Evolutionary conservation across 495 filamentous ascomycete species (phyloP).

Genomic region (Neurospora sp.): DNA sequence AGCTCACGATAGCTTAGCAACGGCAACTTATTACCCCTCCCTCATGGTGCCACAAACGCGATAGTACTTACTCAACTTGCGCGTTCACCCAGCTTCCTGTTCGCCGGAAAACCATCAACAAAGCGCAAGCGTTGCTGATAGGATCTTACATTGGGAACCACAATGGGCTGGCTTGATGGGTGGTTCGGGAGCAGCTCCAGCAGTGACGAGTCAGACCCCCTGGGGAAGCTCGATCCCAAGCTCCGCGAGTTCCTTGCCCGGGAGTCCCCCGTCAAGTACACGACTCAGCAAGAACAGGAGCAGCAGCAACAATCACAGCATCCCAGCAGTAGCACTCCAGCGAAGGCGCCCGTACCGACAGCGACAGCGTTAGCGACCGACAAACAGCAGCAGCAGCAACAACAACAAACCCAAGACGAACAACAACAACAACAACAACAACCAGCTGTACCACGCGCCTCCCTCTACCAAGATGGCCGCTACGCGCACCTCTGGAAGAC

Average conservation of each 20-base stretch:
- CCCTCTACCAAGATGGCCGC: conserved; percentile 61
- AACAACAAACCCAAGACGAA: not conserved
- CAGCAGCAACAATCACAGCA: conserved; percentile 4
- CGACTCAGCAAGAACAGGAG: conserved; percentile 13
- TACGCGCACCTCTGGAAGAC: conserved; percentile 91
- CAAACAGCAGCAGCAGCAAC: not conserved
- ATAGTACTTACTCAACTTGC: not conserved
- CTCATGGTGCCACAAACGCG: not conserved
- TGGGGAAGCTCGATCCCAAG: conserved; percentile 72
- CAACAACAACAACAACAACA: not conserved
- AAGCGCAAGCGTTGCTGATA: not conserved
- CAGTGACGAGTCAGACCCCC: conserved; percentile 49
- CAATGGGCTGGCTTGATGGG: conserved; percentile 63
- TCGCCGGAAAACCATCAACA: not conserved
- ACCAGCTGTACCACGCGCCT: conserved; percentile 22
- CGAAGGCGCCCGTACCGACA: not conserved
- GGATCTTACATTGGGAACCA: not conserved
- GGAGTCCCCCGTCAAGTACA: conserved; percentile 71
- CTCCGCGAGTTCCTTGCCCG: conserved; percentile 76
- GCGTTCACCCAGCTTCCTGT: not conserved
- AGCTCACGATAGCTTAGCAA: not conserved
- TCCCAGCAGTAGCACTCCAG: not conserved
- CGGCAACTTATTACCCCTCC: not conserved
- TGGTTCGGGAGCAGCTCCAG: conserved; percentile 24
- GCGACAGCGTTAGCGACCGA: not conserved